These are phyloP conservation scores for Diutina rugosa DNA, from an alignment of 1,139 yeast species.

Conservation along the genomic window DNA sequence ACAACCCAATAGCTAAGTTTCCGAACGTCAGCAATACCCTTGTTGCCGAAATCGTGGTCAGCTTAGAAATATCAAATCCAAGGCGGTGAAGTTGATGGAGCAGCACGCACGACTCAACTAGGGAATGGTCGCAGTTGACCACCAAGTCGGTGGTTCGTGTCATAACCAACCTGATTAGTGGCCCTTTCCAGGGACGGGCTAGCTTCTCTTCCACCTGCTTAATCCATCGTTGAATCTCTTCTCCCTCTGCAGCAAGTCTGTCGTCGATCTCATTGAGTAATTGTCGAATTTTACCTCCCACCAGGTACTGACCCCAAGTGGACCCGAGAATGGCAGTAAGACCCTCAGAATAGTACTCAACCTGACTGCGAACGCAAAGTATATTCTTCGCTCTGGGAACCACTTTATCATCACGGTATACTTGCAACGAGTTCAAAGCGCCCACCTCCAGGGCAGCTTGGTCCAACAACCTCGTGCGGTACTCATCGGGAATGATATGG, in stretches of 20 bases:
- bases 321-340: conserved; percentile 37
- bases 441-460: background rate
- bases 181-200: conserved; percentile 3
- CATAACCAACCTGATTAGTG: conserved; percentile 5
- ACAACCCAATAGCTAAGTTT: conserved; percentile 45
- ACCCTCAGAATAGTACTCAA: conserved; percentile 11
- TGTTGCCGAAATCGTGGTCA: conserved; percentile 21
- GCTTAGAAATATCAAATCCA: conserved; percentile 46
- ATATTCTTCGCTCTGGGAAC: background rate
- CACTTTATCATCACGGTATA: background rate
- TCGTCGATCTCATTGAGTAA: conserved; percentile 34
- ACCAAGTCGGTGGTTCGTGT: conserved; percentile 2
- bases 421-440: background rate
- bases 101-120: conserved; percentile 33
- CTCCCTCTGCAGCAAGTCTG: conserved; percentile 28
- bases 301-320: conserved; percentile 65
- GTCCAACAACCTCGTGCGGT: background rate
- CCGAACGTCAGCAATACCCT: conserved; percentile 31
- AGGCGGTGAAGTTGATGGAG: conserved; percentile 21
- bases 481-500: background rate
- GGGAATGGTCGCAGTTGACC: conserved; percentile 46
- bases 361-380: background rate
- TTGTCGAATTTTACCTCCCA: conserved; percentile 49
- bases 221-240: conserved; percentile 37
- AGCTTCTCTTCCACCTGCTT: conserved; percentile 5